These are phyloP conservation scores for Nidularia sp. DNA, from an alignment of 768 basidiomycete genomes.

Conservation along the genomic window DNA sequence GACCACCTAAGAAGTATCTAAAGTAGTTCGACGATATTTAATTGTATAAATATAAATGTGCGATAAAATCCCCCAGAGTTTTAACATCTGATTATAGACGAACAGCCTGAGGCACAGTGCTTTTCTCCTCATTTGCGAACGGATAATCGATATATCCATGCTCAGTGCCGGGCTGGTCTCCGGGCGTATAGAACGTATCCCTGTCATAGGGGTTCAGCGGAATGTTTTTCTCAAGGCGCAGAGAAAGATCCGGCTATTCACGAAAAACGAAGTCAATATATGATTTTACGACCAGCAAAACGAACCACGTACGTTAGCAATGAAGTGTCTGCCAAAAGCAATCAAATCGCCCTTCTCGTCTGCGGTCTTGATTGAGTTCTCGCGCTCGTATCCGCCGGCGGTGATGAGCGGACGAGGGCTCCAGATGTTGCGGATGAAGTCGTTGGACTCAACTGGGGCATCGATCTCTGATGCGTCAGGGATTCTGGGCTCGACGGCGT, in stretches of 20 bases:
- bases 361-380: constrained; percentile 19
- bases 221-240: constrained; percentile 26
- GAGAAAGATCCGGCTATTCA: constrained; percentile 38
- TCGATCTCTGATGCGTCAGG: neutral
- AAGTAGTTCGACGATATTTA: too few relatives aligned
- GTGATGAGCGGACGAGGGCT: constrained; percentile 18
- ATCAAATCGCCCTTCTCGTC: constrained; percentile 20
- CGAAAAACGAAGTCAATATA: neutral
- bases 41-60: too few relatives aligned
- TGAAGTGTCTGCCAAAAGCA: constrained; percentile 22
- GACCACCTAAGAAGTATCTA: too few relatives aligned
- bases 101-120: too few relatives aligned
- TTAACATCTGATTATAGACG: too few relatives aligned
- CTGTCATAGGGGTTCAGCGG: constrained; percentile 27
- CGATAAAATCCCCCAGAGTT: too few relatives aligned
- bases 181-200: constrained; percentile 33
- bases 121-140: constrained; percentile 9
- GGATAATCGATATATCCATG: constrained; percentile 26
- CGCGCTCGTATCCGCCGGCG: constrained; percentile 25
- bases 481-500: constrained; percentile 27
- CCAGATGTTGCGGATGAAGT: constrained; percentile 20
- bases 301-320: constrained; percentile 23
- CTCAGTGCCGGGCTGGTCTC: constrained; percentile 14
- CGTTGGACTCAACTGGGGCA: constrained; percentile 9
- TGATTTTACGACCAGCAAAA: neutral